Evolutionary conservation across 805 yeast genomes (phyloP).

Genomic region (Pichia paraexigua): DNA sequence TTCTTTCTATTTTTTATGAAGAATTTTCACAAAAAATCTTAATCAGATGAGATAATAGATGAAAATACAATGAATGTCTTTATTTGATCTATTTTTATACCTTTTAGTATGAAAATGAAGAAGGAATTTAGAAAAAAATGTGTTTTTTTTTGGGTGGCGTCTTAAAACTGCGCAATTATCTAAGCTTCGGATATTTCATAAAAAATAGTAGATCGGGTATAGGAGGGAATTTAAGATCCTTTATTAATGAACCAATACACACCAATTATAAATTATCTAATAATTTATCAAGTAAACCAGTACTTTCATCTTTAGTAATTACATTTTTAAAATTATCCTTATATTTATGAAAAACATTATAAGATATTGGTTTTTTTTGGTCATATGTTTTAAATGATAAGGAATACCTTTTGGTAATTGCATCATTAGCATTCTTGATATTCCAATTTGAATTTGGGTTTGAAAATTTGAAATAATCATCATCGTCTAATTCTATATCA

Average conservation of each 20-base stretch:
- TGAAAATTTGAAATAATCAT: not conserved
- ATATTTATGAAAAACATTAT: constrained; percentile 5
- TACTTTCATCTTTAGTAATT: not conserved
- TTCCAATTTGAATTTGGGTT: not conserved
- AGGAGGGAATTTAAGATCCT: not conserved
- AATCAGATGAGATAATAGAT: too few species aligned
- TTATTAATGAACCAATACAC: not conserved
- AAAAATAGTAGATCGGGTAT: not conserved
- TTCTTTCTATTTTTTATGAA: too few species aligned
- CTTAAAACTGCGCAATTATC: not conserved
- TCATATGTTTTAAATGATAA: constrained; percentile 22
- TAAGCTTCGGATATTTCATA: not conserved
- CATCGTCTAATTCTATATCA: constrained; percentile 1
- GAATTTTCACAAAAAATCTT: too few species aligned
- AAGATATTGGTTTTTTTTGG: constrained; percentile 5
- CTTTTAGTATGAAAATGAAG: too few species aligned
- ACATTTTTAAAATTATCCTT: constrained; percentile 3
- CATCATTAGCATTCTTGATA: not conserved
- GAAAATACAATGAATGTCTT: too few species aligned
- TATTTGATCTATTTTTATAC: too few species aligned
- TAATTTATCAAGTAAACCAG: constrained; percentile 1
- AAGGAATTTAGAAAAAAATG: too few species aligned
- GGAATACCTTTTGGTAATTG: constrained; percentile 9
- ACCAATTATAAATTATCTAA: not conserved
- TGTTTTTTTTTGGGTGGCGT: not conserved